Conservation (phyloP, 225 moss, liverwort and hornwort genomes). For the Thuidium tamariscinum region DNA sequence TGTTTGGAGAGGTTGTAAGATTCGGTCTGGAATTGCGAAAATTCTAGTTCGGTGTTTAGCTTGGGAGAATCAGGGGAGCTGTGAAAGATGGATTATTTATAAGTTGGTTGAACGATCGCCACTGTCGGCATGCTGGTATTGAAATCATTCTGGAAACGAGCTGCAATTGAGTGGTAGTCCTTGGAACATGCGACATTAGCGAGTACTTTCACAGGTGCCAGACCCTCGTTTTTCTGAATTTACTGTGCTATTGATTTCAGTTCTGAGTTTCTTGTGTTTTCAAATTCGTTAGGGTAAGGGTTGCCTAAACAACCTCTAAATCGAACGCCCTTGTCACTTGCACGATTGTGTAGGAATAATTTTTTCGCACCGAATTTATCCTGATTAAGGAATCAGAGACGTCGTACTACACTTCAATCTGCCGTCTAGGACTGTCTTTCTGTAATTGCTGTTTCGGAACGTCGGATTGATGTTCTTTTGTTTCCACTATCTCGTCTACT, state of each 20-base stretch:
- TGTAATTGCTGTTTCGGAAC: neutral
- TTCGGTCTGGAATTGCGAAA: neutral
- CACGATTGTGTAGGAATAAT: neutral
- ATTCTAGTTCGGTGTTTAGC: neutral
- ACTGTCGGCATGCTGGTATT: neutral
- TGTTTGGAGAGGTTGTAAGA: neutral
- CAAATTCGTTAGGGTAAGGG: neutral
- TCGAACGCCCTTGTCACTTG: neutral
- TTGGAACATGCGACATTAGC: neutral
- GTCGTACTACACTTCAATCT: neutral
- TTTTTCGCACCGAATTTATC: neutral
- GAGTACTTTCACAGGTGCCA: conserved; percentile 8
- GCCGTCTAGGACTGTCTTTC: neutral
- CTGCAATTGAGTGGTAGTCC: neutral
- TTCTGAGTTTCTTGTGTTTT: neutral
- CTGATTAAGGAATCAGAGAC: neutral
- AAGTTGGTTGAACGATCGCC: neutral
- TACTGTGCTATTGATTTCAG: neutral
- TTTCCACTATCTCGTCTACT: neutral
- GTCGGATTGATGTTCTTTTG: neutral
- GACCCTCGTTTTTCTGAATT: neutral
- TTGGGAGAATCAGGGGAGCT: neutral
- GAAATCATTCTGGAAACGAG: neutral
- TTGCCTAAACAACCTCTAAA: neutral
- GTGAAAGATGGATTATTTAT: neutral